Base-by-base conservation (phyloP, 2,329 filamentous ascomycete species). In the Epichloe amarillans region DNA sequence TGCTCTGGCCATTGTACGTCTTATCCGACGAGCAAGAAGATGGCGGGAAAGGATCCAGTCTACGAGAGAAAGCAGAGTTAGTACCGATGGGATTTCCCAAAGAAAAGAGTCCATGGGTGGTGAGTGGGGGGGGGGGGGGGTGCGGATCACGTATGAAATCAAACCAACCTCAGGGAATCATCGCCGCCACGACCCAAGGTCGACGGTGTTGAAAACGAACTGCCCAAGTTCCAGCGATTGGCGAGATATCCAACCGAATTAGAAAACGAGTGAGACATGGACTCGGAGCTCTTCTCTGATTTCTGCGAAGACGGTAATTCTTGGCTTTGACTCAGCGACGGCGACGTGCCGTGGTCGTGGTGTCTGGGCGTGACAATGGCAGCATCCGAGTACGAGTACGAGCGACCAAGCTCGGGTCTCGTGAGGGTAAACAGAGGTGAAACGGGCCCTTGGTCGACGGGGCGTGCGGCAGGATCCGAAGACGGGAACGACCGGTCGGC, bases 171-270 rank as follows among this genome's bases (percentile, higher is more conserved):
- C 55, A 69, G 64, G 38, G 74, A 69, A 52, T 77, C 70, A 43
- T 75, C 69, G 42, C 57, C 57, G 36, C 61, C 58, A 50, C 65
- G 66, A 41, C 59, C 62, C 55, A 72, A 59, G 49, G 69, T 64
- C 17, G 70, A 65, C 33, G 75, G 72, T 2, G 73, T 74, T 2
- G 74, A 73, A 54, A 78, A 75, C 2, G 75, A 74, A 56, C 66
- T 74, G 43, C 69, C 67, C 47, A 69, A 57, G 55, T 80, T 80
- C 73, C 79, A 79, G 35, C 79, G 71, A 56, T 79, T 81, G 50
- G 76, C 66, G 43, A 79, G 60, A 59, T 78, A 77, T 15, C 75
- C 72, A 35, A 73, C 62, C 23, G 73, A 69, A 51, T 66, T 65
- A 3, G 72, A 66, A 47, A 73, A 68, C 6, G 66, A 72, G 51